A percentile compares a stretch with the other conserved stretches of the same genome.
These are phyloP conservation scores for Venustampulla echinocandica DNA, from an alignment of 495 filamentous ascomycete species.

Conservation along the genomic window DNA sequence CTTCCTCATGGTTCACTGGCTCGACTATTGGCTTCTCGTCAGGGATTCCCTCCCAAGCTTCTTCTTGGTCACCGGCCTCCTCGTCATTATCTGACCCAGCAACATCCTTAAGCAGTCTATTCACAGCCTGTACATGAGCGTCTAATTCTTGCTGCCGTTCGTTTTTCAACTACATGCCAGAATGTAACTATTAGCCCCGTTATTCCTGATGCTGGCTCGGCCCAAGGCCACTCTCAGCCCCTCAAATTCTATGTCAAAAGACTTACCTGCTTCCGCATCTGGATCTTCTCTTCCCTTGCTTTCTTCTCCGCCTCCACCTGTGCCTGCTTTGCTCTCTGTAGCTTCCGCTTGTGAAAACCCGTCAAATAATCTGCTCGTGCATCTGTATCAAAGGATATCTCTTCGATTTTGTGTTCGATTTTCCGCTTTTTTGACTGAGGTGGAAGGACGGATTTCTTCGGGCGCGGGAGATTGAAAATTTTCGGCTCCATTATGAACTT, in stretches of 20 bases:
- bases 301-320: conserved; percentile 65
- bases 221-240: neutral
- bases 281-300: conserved; percentile 63
- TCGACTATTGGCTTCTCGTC: conserved; percentile 34
- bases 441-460: conserved; percentile 35
- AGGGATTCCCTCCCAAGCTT: conserved; percentile 54
- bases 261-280: conserved; percentile 62
- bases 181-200: neutral
- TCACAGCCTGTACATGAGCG: conserved; percentile 64
- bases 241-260: neutral
- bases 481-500: conserved; percentile 9
- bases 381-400: conserved; percentile 73
- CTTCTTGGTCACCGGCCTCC: conserved; percentile 40
- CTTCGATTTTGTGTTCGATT: conserved; percentile 49
- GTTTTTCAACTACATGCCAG: conserved; percentile 56
- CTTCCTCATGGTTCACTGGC: conserved; percentile 70
- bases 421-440: conserved; percentile 60
- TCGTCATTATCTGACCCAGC: conserved; percentile 43
- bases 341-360: conserved; percentile 93
- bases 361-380: conserved; percentile 80
- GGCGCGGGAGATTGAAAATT: conserved; percentile 41
- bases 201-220: neutral
- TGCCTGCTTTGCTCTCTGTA: conserved; percentile 71
- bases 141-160: conserved; percentile 71
- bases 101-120: conserved; percentile 43